These are phyloP conservation scores for Cantharellus cinnabarinus DNA, from an alignment of 768 basidiomycete genomes.

Conservation along the genomic window DNA sequence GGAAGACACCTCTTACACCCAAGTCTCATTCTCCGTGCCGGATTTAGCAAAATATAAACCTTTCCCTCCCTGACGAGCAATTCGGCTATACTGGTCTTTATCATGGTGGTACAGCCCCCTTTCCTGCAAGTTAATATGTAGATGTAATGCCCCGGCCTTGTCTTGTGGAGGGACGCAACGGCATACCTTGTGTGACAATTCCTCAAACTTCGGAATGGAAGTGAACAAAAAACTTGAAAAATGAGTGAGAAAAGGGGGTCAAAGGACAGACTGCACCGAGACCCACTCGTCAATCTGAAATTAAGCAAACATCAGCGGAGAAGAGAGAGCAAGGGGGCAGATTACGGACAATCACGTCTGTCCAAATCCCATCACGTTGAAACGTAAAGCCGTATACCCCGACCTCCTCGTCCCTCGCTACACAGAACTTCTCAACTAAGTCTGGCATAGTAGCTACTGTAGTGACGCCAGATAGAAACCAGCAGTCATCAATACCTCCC, in stretches of 20 bases:
- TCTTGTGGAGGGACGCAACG: background rate
- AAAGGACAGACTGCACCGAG: background rate
- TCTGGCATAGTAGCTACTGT: constrained; percentile 26
- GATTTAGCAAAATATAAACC: constrained; percentile 29
- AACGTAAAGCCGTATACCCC: constrained; percentile 42
- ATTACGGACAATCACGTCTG: constrained; percentile 20
- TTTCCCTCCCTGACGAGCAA: constrained; percentile 28
- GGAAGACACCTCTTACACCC: constrained; percentile 20
- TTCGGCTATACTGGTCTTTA: constrained; percentile 25
- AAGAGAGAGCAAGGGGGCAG: background rate
- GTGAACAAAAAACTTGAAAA: constrained; percentile 28
- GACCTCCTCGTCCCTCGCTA: constrained; percentile 29
- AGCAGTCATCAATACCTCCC: constrained; percentile 32
- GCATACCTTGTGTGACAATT: constrained; percentile 16
- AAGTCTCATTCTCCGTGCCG: constrained; percentile 27
- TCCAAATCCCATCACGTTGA: constrained; percentile 32
- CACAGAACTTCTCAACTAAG: constrained; percentile 32
- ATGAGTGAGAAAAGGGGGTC: background rate
- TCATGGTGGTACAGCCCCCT: constrained; percentile 30
- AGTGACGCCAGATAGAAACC: constrained; percentile 32
- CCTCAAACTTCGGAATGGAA: constrained; percentile 31
- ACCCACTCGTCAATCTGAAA: constrained; percentile 26
- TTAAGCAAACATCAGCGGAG: background rate
- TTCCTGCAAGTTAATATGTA: constrained; percentile 11
- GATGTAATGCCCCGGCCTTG: background rate